A percentile compares a stretch with the other conserved stretches of the same genome.
Conservation (phyloP, 2,329 filamentous ascomycete species). For the Cercospora brassicicola region DNA sequence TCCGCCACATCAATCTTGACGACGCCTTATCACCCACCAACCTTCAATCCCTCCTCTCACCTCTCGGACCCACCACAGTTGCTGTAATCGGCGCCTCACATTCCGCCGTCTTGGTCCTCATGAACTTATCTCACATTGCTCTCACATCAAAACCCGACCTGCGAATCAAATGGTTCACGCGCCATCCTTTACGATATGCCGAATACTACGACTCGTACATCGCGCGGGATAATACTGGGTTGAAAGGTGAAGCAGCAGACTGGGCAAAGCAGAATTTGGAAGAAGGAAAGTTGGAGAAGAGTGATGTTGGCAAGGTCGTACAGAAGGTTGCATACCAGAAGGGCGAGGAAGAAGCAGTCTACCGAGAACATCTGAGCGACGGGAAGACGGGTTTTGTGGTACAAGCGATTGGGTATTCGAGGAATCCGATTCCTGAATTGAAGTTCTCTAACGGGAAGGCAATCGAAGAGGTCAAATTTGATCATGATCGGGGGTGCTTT, state of each 20-base stretch:
- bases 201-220: constrained; percentile 65
- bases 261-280: constrained; percentile 63
- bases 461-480: constrained; percentile 45
- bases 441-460: constrained; percentile 34
- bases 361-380: constrained; percentile 48
- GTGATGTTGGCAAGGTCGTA: constrained; percentile 49
- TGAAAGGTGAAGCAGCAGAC: constrained; percentile 61
- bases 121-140: constrained; percentile 60
- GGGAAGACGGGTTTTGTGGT: constrained; percentile 53
- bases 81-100: constrained; percentile 64
- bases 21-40: constrained; percentile 56
- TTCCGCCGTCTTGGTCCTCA: constrained; percentile 62
- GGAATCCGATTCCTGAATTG: constrained; percentile 53
- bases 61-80: constrained; percentile 46
- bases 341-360: constrained; percentile 52
- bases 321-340: constrained; percentile 45
- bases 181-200: constrained; percentile 62
- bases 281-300: constrained; percentile 48
- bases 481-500: constrained; percentile 45
- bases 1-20: constrained; percentile 56
- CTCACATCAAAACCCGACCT: constrained; percentile 54
- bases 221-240: constrained; percentile 63
- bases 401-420: constrained; percentile 61
- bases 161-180: constrained; percentile 61
- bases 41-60: constrained; percentile 46